These are phyloP conservation scores for Boletus fagicola DNA, from an alignment of 768 basidiomycete genomes.

Conservation along the genomic window DNA sequence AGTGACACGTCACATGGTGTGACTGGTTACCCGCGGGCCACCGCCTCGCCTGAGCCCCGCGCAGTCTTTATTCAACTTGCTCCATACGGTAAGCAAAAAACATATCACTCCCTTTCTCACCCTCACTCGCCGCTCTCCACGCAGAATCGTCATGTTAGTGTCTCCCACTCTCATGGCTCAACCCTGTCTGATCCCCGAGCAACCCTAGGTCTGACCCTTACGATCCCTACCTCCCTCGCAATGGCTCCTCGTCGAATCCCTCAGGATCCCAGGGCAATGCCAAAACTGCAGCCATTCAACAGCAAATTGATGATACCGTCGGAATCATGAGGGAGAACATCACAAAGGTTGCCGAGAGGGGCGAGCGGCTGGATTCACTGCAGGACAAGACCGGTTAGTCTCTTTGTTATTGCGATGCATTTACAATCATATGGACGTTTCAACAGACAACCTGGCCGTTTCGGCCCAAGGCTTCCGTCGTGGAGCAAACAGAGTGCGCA, in stretches of 20 bases:
- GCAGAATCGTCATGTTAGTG: constrained; percentile 29
- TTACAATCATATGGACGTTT: background rate
- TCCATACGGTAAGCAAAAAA: constrained; percentile 22
- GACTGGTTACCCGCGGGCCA: constrained; percentile 16
- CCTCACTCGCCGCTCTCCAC: background rate
- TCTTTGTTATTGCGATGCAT: background rate
- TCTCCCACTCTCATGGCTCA: constrained; percentile 1
- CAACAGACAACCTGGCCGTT: constrained; percentile 88
- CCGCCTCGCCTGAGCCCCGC: constrained; percentile 9
- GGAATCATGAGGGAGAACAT: constrained; percentile 99
- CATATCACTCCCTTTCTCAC: background rate
- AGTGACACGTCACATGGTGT: constrained; percentile 22
- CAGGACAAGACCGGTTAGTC: constrained; percentile 97
- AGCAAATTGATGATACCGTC: constrained; percentile 97
- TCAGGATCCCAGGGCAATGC: constrained; percentile 54
- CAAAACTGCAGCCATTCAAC: constrained; percentile 93
- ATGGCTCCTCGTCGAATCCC: constrained; percentile 59
- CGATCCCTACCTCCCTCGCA: constrained; percentile 95
- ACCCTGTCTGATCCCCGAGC: background rate
- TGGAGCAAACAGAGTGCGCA: constrained; percentile 95
- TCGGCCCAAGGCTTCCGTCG: constrained; percentile 99
- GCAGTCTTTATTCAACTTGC: constrained; percentile 25
- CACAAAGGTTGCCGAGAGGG: constrained; percentile 91
- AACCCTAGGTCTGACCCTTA: constrained; percentile 89
- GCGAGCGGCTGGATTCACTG: constrained; percentile 88